Conservation (phyloP, 1,284 basidiomycete species). For the Exobasidium rhododendri region DNA sequence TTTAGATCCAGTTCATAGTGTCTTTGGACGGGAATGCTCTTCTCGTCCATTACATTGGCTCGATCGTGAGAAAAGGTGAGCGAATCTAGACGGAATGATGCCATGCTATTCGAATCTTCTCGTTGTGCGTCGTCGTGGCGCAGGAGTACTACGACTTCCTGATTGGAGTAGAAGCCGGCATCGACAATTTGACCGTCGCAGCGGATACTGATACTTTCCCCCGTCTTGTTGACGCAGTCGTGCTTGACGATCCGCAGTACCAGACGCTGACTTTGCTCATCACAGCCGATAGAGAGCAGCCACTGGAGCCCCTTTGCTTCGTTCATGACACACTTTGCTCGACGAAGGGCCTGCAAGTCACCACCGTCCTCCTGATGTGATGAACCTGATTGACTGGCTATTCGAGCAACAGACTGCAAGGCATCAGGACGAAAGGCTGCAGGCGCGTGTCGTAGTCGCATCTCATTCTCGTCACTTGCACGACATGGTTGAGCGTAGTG, state of each 20-base stretch:
- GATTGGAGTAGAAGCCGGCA: not conserved
- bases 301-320: not conserved
- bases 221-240: not conserved
- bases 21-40: not conserved
- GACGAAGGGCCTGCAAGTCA: too few relatives aligned
- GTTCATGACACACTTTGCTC: too few relatives aligned
- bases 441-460: not conserved
- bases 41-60: not conserved
- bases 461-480: not conserved
- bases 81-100: not conserved
- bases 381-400: not conserved
- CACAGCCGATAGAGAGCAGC: not conserved
- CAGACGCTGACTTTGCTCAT: not conserved
- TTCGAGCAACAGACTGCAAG: not conserved
- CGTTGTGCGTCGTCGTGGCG: not conserved
- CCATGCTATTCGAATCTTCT: not conserved
- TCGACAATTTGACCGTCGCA: not conserved
- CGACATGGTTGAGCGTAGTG: not conserved
- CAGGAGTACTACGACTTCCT: not conserved
- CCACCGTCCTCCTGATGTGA: too few relatives aligned
- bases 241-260: not conserved
- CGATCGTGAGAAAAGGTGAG: not conserved
- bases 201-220: not conserved
- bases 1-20: not conserved
- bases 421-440: not conserved